phyloP scores from a whole-genome alignment of 139 green algal genomes.

The Asterochloris erici region DNA sequence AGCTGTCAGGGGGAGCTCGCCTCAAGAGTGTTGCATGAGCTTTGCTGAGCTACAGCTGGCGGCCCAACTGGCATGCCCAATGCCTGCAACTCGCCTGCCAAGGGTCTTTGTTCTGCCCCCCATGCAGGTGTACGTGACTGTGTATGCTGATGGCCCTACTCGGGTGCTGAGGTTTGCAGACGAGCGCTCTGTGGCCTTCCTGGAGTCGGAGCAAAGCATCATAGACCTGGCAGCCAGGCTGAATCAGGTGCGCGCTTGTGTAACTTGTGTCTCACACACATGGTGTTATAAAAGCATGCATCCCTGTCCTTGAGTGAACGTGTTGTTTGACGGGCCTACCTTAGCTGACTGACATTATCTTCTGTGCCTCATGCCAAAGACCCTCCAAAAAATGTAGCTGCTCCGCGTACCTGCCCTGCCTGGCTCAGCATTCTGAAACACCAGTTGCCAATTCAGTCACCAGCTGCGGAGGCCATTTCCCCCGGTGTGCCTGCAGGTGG shows the following conservation, averaged over 20 bases:
- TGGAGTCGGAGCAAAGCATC: slow-evolving; percentile 56
- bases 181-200: slow-evolving; percentile 36
- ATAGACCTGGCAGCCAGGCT: slow-evolving; percentile 54
- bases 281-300: neutral
- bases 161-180: slow-evolving; percentile 82
- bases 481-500: slow-evolving; percentile 28
- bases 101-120: neutral
- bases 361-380: too few relatives aligned
- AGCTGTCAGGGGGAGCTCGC: neutral
- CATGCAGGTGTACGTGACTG: slow-evolving; percentile 68
- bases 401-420: too few relatives aligned
- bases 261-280: neutral
- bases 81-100: neutral
- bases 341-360: too few relatives aligned
- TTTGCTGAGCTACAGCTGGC: neutral
- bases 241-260: slow-evolving; percentile 30
- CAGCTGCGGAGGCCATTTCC: neutral
- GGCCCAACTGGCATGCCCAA: neutral
- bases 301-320: neutral
- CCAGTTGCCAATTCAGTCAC: too few relatives aligned
- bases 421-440: too few relatives aligned
- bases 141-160: slow-evolving; percentile 85
- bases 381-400: too few relatives aligned
- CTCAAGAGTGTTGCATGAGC: neutral
- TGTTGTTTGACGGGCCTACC: too few relatives aligned